These are phyloP conservation scores for Alisma plantagoaquatica DNA, from an alignment of 106 monocot species.

Conservation along the genomic window DNA sequence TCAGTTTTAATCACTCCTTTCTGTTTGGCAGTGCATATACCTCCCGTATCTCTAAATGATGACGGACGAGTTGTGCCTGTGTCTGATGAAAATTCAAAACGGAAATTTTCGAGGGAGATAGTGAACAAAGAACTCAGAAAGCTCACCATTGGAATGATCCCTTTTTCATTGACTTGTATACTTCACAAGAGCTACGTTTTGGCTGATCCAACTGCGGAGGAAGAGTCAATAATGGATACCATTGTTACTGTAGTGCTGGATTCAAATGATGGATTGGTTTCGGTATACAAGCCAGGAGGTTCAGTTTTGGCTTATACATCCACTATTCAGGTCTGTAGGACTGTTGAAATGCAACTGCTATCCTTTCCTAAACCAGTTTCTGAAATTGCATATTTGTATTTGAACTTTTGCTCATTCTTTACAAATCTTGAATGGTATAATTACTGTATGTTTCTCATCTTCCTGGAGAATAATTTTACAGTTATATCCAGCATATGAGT, in stretches of 20 bases:
- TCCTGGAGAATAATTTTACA: background rate
- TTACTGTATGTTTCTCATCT: background rate
- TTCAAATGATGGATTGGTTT: slow-evolving; percentile 34
- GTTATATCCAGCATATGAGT: background rate
- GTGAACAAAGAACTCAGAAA: slow-evolving; percentile 75
- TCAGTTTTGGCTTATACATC: slow-evolving; percentile 28
- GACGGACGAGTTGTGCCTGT: slow-evolving; percentile 60
- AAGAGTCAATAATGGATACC: too few relatives aligned
- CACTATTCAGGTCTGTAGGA: slow-evolving; percentile 37
- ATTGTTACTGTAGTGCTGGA: slow-evolving; percentile 50
- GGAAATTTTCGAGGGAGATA: slow-evolving; percentile 29
- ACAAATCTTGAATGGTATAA: too few relatives aligned
- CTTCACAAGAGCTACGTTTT: slow-evolving; percentile 52
- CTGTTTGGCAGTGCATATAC: slow-evolving; percentile 69
- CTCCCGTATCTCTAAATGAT: slow-evolving; percentile 64
- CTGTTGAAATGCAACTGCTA: background rate
- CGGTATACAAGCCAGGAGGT: slow-evolving; percentile 57
- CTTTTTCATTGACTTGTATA: slow-evolving; percentile 62
- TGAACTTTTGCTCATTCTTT: too few relatives aligned
- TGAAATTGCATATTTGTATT: too few relatives aligned
- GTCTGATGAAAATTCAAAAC: slow-evolving; percentile 23
- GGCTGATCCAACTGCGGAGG: slow-evolving; percentile 54
- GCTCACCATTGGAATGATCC: slow-evolving; percentile 28
- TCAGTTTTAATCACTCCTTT: too few relatives aligned
- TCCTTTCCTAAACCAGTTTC: background rate